phyloP scores from a whole-genome alignment of 2,329 filamentous ascomycete species.

The Cladosporium colombiae region DNA sequence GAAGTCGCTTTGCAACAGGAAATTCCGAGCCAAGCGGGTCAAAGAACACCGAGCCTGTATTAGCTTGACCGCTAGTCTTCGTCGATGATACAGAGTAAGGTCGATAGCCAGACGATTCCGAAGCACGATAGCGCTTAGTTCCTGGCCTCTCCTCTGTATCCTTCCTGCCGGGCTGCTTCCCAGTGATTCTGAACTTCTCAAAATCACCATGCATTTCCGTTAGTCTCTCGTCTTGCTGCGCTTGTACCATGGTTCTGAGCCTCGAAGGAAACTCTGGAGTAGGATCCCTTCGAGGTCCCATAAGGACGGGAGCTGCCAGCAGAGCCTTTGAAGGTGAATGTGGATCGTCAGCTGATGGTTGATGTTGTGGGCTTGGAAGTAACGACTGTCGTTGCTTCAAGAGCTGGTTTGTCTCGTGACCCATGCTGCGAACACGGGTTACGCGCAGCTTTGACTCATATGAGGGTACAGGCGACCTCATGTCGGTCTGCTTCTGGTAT shows the following conservation, averaged over 20 bases:
- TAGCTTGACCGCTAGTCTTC: not conserved
- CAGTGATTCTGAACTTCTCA: not conserved
- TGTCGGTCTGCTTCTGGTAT: too few relatives aligned
- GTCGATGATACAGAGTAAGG: not conserved
- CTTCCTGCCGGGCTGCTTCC: not conserved
- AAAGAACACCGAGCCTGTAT: not conserved
- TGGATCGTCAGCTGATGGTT: not conserved
- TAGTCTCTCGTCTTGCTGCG: not conserved
- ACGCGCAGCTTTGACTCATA: not conserved
- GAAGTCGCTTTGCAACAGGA: not conserved
- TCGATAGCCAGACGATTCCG: not conserved
- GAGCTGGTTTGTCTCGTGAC: not conserved
- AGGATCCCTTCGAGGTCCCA: not conserved
- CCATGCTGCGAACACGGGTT: not conserved
- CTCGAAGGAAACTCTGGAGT: not conserved
- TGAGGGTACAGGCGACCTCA: not conserved
- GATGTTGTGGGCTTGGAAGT: not conserved
- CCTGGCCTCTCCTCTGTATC: not conserved
- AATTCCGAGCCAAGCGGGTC: not conserved
- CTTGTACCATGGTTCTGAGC: not conserved
- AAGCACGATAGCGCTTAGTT: not conserved
- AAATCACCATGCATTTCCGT: not conserved
- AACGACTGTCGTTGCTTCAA: not conserved
- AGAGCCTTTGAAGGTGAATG: not conserved
- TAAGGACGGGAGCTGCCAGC: not conserved